A percentile compares a stretch with the other conserved stretches of the same genome.
Conservation (phyloP, 495 filamentous ascomycete genomes). For the Clavariopsis aquatica region DNA sequence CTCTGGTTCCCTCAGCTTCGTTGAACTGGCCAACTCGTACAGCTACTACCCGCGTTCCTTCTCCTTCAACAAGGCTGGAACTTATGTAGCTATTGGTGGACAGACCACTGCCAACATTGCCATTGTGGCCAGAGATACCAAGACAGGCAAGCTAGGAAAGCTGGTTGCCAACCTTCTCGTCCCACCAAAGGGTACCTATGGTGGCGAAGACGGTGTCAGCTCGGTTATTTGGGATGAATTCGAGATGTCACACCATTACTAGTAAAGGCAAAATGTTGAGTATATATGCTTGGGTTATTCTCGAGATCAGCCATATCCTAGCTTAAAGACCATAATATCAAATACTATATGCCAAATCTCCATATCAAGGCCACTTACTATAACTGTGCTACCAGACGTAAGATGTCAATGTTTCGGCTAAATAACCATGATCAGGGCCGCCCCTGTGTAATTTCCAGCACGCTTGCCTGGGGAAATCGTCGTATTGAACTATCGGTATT, state of each 20-base stretch:
- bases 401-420: too few species aligned
- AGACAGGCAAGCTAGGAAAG: slow-evolving; percentile 58
- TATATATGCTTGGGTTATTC: too few species aligned
- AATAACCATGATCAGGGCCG: too few species aligned
- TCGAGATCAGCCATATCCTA: too few species aligned
- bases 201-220: slow-evolving; percentile 55
- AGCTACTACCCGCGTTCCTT: slow-evolving; percentile 62
- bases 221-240: slow-evolving; percentile 64
- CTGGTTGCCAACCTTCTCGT: slow-evolving; percentile 46
- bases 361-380: too few species aligned
- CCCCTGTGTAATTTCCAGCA: too few species aligned
- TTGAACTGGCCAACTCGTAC: slow-evolving; percentile 46
- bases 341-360: too few species aligned
- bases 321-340: too few species aligned
- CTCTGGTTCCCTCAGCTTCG: slow-evolving; percentile 55
- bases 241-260: neutral
- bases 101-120: slow-evolving; percentile 61
- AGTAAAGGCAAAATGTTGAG: neutral
- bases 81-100: slow-evolving; percentile 61
- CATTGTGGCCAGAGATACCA: slow-evolving; percentile 58
- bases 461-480: too few species aligned
- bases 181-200: slow-evolving; percentile 37
- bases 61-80: slow-evolving; percentile 62
- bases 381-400: too few species aligned
- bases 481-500: too few species aligned